phyloP scores from a whole-genome alignment of 768 basidiomycete species.

The Gymnopilus dilepis region DNA sequence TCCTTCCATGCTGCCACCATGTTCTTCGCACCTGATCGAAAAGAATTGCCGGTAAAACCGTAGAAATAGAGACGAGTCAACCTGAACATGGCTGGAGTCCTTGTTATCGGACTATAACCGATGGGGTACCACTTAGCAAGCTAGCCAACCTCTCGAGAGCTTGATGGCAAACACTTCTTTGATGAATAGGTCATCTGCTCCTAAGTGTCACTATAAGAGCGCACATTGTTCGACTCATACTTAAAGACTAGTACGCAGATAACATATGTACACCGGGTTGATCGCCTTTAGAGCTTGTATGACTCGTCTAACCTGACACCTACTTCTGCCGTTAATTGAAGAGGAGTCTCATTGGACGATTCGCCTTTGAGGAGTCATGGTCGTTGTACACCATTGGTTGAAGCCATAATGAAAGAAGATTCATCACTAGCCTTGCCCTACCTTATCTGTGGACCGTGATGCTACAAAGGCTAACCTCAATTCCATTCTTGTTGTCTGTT shows the following conservation, averaged over 20 bases:
- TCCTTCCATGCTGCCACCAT: not conserved
- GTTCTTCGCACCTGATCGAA: not conserved
- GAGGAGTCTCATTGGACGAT: not conserved
- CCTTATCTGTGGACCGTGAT: no score
- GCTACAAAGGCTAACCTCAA: no score
- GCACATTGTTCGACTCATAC: not conserved
- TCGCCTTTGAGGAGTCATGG: not conserved
- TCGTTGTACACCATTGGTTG: not conserved
- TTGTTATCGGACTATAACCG: not conserved
- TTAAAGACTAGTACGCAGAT: no score
- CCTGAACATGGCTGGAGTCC: not conserved
- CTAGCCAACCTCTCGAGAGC: no score
- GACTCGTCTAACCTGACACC: not conserved
- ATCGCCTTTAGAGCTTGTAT: not conserved
- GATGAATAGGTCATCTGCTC: no score
- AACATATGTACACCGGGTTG: no score
- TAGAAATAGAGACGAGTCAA: not conserved
- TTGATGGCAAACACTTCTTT: no score
- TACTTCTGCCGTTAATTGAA: conserved; percentile 1
- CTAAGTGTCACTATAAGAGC: not conserved
- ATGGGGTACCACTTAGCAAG: no score
- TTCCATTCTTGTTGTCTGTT: no score
- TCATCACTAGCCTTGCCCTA: no score
- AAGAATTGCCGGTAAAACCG: not conserved
- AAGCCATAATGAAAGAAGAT: not conserved